Conservation (phyloP, 441 rosid species). For the Arabidopsis lyrata region DNA sequence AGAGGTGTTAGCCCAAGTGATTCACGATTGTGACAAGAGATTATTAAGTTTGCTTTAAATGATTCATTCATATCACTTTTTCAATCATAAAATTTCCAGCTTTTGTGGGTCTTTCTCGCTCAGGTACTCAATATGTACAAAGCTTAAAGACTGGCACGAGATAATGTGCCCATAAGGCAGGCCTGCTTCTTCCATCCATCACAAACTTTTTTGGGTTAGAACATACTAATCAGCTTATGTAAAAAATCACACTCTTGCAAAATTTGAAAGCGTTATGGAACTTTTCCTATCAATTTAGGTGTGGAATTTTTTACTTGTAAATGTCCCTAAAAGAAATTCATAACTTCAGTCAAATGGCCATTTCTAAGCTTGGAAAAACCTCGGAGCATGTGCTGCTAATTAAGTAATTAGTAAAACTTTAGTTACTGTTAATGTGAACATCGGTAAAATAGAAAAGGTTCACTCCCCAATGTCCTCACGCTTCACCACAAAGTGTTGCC, state of each 20-base stretch:
- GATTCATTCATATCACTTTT: conserved; percentile 35
- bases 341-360: neutral
- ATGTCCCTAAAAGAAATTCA: neutral
- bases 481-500: conserved; percentile 40
- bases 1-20: conserved; percentile 32
- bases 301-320: neutral
- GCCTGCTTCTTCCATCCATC: conserved; percentile 33
- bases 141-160: conserved; percentile 25
- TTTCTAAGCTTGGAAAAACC: neutral
- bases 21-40: conserved; percentile 43
- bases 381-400: conserved; percentile 31
- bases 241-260: neutral
- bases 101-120: conserved; percentile 46
- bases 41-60: conserved; percentile 47
- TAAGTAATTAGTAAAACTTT: neutral
- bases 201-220: neutral
- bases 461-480: conserved; percentile 45
- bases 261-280: neutral
- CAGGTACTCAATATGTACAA: conserved; percentile 37
- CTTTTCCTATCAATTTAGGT: neutral
- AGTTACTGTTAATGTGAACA: conserved; percentile 33
- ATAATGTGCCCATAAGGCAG: conserved; percentile 29
- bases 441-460: conserved; percentile 36
- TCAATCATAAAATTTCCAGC: conserved; percentile 10
- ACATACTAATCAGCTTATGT: conserved; percentile 1